Percentiles rank a stretch among this genome's conserved stretches.
Evolutionary conservation across 164 flowering plant genomes (phyloP).

Genomic region (Liquidambar formosana): DNA sequence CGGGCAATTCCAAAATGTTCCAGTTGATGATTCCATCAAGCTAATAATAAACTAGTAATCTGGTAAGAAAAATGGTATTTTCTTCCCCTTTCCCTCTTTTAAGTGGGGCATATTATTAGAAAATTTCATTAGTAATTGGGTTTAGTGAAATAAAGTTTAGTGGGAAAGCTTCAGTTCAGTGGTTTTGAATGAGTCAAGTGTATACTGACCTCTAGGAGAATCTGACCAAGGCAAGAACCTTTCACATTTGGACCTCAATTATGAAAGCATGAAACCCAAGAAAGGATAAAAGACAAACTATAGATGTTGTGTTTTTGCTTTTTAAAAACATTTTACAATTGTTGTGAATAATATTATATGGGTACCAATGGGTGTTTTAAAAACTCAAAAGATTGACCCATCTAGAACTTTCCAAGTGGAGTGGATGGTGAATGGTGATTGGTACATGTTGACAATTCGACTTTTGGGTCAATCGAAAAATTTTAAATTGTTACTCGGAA

Average conservation of each 20-base stretch:
- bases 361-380: no score
- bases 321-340: no score
- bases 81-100: neutral
- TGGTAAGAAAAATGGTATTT: neutral
- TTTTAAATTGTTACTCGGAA: no score
- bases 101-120: neutral
- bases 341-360: no score
- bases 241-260: constrained; percentile 16
- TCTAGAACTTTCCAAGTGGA: constrained; percentile 17
- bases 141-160: neutral
- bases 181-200: constrained; percentile 23
- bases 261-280: neutral
- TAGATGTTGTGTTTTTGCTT: no score
- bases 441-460: constrained; percentile 6
- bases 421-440: constrained; percentile 10
- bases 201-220: constrained; percentile 9
- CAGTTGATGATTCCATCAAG: constrained; percentile 9
- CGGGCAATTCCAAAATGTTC: neutral
- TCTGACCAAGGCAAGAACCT: constrained; percentile 11
- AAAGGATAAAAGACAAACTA: no score
- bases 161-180: neutral
- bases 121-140: constrained; percentile 4
- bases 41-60: neutral
- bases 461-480: constrained; percentile 6
- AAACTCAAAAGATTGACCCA: neutral